Evolutionary conservation across 2,329 filamentous ascomycete genomes (phyloP).

Genomic region (Venturia nashicola): DNA sequence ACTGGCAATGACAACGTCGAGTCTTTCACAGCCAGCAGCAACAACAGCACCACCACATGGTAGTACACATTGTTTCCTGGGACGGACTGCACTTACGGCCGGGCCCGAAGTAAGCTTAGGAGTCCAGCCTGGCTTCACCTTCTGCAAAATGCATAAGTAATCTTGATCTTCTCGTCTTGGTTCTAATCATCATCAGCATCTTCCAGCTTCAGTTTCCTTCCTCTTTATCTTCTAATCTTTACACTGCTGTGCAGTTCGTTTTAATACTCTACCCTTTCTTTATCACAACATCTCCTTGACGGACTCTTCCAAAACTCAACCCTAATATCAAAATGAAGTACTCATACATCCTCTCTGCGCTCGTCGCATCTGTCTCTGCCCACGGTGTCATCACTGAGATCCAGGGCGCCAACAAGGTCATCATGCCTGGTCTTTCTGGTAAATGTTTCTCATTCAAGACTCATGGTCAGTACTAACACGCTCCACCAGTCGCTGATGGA

Average conservation of each 20-base stretch:
- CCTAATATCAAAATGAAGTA: conserved; percentile 33
- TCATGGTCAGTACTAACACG: conserved; percentile 12
- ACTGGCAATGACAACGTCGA: not conserved
- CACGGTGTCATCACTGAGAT: conserved; percentile 47
- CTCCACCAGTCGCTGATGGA: conserved; percentile 43
- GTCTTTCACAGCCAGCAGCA: not conserved
- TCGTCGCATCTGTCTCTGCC: conserved; percentile 36
- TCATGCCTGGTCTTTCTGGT: conserved; percentile 49
- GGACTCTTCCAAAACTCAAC: not conserved
- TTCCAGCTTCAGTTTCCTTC: conserved; percentile 4
- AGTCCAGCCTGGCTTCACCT: not conserved
- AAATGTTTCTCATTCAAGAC: conserved; percentile 12
- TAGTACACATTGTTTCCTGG: not conserved
- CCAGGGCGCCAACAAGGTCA: conserved; percentile 48
- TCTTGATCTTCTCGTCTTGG: not conserved
- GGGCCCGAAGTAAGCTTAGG: not conserved
- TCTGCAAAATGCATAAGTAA: not conserved
- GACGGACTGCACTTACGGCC: not conserved
- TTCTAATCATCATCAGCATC: conserved; percentile 5
- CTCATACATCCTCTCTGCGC: conserved; percentile 34
- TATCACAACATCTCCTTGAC: conserved; percentile 4
- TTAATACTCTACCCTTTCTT: not conserved
- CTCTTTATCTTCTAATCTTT: not conserved
- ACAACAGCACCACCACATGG: not conserved
- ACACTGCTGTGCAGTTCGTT: conserved; percentile 8